A percentile compares a stretch with the other conserved stretches of the same genome.
Conservation (phyloP, 768 basidiomycete species). For the Psilocybe subaeruginosa region DNA sequence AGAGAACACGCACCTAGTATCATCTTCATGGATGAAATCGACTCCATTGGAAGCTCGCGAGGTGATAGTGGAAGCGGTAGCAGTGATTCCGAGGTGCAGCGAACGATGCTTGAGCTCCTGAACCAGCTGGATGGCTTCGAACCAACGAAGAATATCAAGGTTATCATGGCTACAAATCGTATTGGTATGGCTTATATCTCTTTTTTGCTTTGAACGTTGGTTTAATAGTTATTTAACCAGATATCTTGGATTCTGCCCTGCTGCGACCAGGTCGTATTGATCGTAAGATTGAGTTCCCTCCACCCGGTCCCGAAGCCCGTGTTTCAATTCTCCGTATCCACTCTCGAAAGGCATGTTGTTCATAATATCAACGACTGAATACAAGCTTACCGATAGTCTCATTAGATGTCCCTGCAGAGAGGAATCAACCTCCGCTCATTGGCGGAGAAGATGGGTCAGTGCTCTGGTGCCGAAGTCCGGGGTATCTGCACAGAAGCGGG, state of each 20-base stretch:
- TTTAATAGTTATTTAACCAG: slow-evolving; percentile 36
- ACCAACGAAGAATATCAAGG: slow-evolving; percentile 98
- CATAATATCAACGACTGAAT: neutral
- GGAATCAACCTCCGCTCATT: slow-evolving; percentile 96
- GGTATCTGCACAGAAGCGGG: slow-evolving; percentile 99
- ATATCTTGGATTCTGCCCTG: slow-evolving; percentile 93
- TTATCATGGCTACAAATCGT: slow-evolving; percentile 95
- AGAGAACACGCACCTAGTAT: slow-evolving; percentile 96
- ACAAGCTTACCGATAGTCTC: neutral
- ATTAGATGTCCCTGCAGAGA: slow-evolving; percentile 93
- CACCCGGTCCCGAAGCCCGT: slow-evolving; percentile 95
- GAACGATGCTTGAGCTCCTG: slow-evolving; percentile 88
- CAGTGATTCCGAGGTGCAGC: slow-evolving; percentile 88
- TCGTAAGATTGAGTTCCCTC: slow-evolving; percentile 96
- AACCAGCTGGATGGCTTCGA: slow-evolving; percentile 93
- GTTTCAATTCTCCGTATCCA: slow-evolving; percentile 98
- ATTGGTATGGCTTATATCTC: slow-evolving; percentile 57
- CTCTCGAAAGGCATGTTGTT: slow-evolving; percentile 75
- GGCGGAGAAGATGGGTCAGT: slow-evolving; percentile 99
- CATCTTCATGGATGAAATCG: slow-evolving; percentile 99
- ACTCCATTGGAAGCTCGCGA: slow-evolving; percentile 92
- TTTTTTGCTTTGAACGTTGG: neutral
- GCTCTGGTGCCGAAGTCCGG: slow-evolving; percentile 95
- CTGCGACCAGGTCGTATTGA: slow-evolving; percentile 96
- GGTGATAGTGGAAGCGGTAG: slow-evolving; percentile 91